phyloP scores from a whole-genome alignment of 768 basidiomycete genomes.

The Thelephora aurantiotincta region DNA sequence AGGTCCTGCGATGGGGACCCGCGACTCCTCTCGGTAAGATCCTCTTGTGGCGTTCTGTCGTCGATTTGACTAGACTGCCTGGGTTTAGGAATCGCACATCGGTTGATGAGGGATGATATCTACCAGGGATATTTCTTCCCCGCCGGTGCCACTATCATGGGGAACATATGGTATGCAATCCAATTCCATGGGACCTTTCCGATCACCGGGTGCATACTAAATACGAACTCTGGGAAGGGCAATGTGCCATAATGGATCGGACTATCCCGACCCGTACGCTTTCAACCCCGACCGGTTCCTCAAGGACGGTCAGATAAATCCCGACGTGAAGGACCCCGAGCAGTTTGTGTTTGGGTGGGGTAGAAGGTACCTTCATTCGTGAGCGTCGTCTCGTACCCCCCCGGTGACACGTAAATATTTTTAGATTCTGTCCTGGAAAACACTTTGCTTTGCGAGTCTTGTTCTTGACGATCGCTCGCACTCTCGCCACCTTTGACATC shows the following conservation, averaged over 20 bases:
- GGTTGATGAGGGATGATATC: slow-evolving; percentile 49
- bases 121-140: slow-evolving; percentile 47
- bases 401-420: background rate
- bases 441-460: slow-evolving; percentile 3
- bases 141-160: slow-evolving; percentile 39
- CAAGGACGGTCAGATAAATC: slow-evolving; percentile 3
- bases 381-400: background rate
- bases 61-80: background rate
- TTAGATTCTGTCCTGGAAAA: slow-evolving; percentile 9
- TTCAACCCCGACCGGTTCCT: slow-evolving; percentile 2
- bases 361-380: slow-evolving; percentile 3
- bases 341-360: slow-evolving; percentile 5
- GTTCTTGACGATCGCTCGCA: slow-evolving; percentile 5
- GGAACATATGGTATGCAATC: slow-evolving; percentile 13
- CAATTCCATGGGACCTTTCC: background rate
- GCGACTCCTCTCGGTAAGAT: slow-evolving; percentile 8
- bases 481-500: too few relatives aligned
- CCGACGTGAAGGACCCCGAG: slow-evolving; percentile 1
- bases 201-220: background rate
- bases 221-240: background rate
- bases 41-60: background rate
- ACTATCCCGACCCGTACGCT: slow-evolving; percentile 1
- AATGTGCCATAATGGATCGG: slow-evolving; percentile 2
- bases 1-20: slow-evolving; percentile 12
- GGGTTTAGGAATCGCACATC: slow-evolving; percentile 41